Evolutionary conservation across 192 early-diverging fungal species (phyloP), one percentile per base, ranked within the genome.

Genomic region (Chytriomyces hyalinus): DNA sequence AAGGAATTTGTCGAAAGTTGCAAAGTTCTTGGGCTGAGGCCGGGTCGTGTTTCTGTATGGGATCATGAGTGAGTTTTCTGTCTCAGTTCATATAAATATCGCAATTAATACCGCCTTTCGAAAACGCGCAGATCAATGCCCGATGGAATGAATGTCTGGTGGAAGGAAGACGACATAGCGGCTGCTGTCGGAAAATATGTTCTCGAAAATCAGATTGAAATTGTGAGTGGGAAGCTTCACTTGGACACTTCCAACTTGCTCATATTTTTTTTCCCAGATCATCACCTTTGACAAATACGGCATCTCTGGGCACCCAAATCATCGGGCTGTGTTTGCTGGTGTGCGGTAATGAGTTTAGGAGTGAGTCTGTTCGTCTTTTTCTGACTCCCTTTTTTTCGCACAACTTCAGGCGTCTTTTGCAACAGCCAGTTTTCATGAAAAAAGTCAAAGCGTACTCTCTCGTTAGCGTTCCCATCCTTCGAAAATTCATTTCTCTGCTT

Each of bases 271-370:
- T 53, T 65, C 68, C 57, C 67, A 79, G 85, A 87, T 97, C 22
- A 88, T 97, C 24, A 98, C 97, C 0, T 98, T 97, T 85, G 97
- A 98, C 81, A 78, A 86, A 7, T 78, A 87, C 26, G 97, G 97
- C 1, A 87, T 98, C 48, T 95, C 94, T n/a, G 93, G 93, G 0
- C 97, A 98, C 73, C 82, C 86, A 49, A 98, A 98, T 81, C 97
- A 98, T 78, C 85, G 91, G 61, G 91, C 95, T 7, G 83, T 89
- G 20, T 95, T 91, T 76, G 83, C 90, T 72, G 97, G 95, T 60
- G 84, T 92, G 11, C 81, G 73, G 78, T 81, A 83, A 89, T 81
- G 86, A 87, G 83, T 36, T 36, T 36, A 36, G 36, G 20, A 57
- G 3, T 5, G 53, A 81, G 76, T 71, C 3, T 49, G 24, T 10